Evolutionary conservation across 108 stramenopile genomes (phyloP).

Genomic region (Pseudonitzschia delicatissima): DNA sequence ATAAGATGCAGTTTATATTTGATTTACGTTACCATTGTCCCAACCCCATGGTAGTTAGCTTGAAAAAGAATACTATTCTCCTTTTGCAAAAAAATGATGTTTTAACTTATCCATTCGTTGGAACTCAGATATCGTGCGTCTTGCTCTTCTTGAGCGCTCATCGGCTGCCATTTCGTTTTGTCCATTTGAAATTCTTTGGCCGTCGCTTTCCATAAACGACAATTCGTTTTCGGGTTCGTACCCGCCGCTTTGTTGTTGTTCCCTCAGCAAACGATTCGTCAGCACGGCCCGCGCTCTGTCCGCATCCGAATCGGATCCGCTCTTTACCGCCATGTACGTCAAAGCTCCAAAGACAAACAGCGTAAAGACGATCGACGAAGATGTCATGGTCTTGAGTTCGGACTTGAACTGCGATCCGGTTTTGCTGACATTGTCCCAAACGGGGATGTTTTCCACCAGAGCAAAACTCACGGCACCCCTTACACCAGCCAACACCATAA

Average conservation of each 20-base stretch:
- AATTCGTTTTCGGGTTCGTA: constrained; percentile 18
- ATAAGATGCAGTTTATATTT: background rate
- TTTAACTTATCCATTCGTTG: constrained; percentile 10
- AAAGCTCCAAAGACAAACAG: constrained; percentile 78
- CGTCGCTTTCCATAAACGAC: constrained; percentile 13
- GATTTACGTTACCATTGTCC: background rate
- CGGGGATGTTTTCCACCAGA: constrained; percentile 81
- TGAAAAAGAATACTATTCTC: no score
- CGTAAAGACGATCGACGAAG: constrained; percentile 76
- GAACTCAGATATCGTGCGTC: constrained; percentile 1
- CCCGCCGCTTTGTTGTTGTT: constrained; percentile 23
- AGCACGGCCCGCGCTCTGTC: constrained; percentile 11
- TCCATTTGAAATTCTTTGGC: background rate
- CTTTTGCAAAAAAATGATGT: no score
- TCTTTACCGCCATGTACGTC: constrained; percentile 56
- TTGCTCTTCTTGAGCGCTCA: background rate
- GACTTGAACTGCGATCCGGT: constrained; percentile 72
- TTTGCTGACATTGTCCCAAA: constrained; percentile 71
- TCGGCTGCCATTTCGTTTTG: background rate
- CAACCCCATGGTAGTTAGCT: no score
- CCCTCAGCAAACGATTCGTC: constrained; percentile 22
- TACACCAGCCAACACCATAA: constrained; percentile 76
- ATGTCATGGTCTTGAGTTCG: constrained; percentile 82
- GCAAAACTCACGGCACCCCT: constrained; percentile 89
- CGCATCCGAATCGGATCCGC: background rate